phyloP scores from a whole-genome alignment of 202 grass and related monocot species.

The Thinopyrum obtusiflorum region DNA sequence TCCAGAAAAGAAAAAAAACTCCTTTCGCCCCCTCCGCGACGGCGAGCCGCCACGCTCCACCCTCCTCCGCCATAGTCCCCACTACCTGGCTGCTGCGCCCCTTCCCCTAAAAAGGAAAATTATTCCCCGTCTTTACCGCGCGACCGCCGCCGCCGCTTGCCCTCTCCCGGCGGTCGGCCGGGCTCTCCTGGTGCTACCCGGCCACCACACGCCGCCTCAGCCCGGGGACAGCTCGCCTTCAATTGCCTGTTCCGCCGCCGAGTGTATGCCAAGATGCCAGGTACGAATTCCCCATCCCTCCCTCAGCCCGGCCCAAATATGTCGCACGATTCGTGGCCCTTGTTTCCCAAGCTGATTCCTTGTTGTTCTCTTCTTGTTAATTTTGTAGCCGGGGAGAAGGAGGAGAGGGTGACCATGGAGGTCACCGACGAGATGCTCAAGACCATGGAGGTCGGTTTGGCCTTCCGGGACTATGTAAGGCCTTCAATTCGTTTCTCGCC shows the following conservation, averaged over 20 bases:
- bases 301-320: background rate
- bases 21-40: background rate
- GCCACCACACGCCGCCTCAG: background rate
- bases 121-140: background rate
- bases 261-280: background rate
- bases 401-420: conserved; percentile 63
- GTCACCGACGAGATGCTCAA: conserved; percentile 87
- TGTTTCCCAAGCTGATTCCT: background rate
- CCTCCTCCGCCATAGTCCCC: background rate
- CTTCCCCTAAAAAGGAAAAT: background rate
- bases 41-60: background rate
- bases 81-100: background rate
- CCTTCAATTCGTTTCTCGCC: background rate
- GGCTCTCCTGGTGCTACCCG: background rate
- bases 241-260: background rate
- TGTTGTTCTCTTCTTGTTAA: background rate
- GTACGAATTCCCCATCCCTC: background rate
- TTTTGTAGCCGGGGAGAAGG: conserved; percentile 14
- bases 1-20: background rate
- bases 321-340: background rate
- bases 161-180: background rate
- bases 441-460: conserved; percentile 96
- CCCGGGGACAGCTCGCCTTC: background rate
- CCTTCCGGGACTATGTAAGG: conserved; percentile 87
- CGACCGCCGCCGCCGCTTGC: background rate